Percentiles rank a stretch among this genome's conserved stretches.
Conservation (phyloP, 1,284 basidiomycete genomes). For the Somion occarium region DNA sequence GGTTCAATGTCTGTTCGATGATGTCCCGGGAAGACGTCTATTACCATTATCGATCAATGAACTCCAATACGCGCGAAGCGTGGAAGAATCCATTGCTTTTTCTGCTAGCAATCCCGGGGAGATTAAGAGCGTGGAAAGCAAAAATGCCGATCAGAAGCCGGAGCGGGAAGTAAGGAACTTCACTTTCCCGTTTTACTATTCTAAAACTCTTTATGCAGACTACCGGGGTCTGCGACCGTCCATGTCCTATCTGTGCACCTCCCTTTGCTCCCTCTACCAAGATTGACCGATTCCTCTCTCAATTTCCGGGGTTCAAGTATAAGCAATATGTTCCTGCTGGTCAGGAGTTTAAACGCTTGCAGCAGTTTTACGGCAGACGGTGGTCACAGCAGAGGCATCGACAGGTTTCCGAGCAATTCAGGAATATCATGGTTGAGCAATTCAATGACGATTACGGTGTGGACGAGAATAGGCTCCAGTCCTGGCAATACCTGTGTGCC, state of each 20-base stretch:
- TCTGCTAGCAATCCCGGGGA: background rate
- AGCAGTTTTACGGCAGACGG: background rate
- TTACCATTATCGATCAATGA: background rate
- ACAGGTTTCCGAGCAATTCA: background rate
- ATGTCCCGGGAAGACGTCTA: background rate
- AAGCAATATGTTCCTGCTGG: background rate
- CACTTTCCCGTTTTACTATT: background rate
- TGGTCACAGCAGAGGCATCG: background rate
- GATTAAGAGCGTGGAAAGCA: background rate
- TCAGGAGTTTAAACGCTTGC: background rate
- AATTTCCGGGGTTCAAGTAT: background rate
- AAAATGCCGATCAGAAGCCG: background rate
- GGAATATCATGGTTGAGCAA: conserved; percentile 12
- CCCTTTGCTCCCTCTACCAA: background rate
- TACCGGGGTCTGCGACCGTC: background rate
- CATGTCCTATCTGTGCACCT: background rate
- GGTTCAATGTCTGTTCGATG: background rate
- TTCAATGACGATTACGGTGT: conserved; percentile 32
- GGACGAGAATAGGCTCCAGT: conserved; percentile 23
- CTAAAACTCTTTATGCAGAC: background rate
- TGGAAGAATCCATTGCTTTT: background rate
- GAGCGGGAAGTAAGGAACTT: background rate
- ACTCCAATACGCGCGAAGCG: background rate
- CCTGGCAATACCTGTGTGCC: conserved; percentile 30
- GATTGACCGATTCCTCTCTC: background rate